Base-by-base conservation (phyloP, 2,329 filamentous ascomycete genomes). In the Xylariaceae sp. region DNA sequence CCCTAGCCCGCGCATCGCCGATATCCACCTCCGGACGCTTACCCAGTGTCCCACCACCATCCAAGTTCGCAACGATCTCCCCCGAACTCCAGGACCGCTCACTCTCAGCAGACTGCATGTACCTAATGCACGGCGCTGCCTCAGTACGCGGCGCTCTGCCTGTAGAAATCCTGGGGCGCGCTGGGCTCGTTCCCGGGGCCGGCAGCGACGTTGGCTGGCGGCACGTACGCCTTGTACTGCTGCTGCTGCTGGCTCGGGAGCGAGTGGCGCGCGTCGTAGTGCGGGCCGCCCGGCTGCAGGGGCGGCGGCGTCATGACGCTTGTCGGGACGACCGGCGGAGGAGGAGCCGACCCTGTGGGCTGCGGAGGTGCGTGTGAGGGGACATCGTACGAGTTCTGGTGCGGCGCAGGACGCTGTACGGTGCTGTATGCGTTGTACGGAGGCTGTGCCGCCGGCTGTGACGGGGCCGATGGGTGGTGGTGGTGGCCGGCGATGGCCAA, bases 181-280 rank as follows among this genome's bases (percentile, higher is more conserved):
- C 65, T 71, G 2, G 66, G 65, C 8, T 59, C 65, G 21, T 60
- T 29, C 13, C 51, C 32, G 37, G 61, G 67, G 5, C 6, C 27
- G 5, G 14, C 27, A 12, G 8, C 21, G 12, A 12, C 21, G 8
- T 70, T 32, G 16, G 48, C 31, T 38, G 63, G 68, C 3, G 73
- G 73, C 3, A 70, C 65, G 38, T 81, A 81, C 0, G 77, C 68
- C 52, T 72, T 78, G 45, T 79, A 80, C 51, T 76, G 72, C 24
- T 62, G 62, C 46, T 64, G 61, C 13, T 46, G 19, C 52, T 74
- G 65, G 43, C 68, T 72, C 4, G 70, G 70, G 19, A 75, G 51
- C 5, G 60, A 58, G 35, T 74, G 65, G 15, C 72, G 59, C 5
- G 68, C 57, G 45, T 77, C 69, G 37, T 64, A 72, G 1, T 61